Evolutionary conservation across 192 early-diverging fungal genomes (phyloP).

Genomic region (Linnemannia hyalina): DNA sequence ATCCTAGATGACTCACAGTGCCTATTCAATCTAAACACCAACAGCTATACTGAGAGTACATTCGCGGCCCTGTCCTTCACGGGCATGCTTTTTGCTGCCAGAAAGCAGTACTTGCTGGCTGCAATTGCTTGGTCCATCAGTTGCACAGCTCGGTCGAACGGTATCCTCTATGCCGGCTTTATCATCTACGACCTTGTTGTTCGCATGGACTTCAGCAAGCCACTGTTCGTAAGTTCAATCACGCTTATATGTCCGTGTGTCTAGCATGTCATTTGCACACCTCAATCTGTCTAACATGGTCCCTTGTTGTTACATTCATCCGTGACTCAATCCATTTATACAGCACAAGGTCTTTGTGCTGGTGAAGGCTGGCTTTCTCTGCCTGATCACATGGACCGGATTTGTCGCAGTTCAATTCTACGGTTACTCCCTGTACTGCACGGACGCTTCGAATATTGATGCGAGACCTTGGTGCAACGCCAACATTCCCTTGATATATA

Average conservation of each 20-base stretch:
- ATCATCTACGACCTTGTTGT: constrained; percentile 80
- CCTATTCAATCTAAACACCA: no score
- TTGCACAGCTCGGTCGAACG: constrained; percentile 82
- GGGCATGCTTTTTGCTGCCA: constrained; percentile 73
- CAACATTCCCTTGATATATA: constrained; percentile 76
- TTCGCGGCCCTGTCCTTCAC: constrained; percentile 86
- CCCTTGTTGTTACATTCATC: no score
- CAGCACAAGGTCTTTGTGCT: constrained; percentile 25
- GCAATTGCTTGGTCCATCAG: constrained; percentile 75
- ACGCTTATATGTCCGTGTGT: not conserved
- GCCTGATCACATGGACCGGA: constrained; percentile 62
- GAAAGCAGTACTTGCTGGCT: constrained; percentile 66
- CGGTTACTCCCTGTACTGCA: constrained; percentile 75
- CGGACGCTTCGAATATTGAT: constrained; percentile 15
- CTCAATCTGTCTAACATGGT: no score
- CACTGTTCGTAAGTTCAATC: constrained; percentile 14
- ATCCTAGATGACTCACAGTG: no score
- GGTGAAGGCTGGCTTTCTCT: constrained; percentile 32
- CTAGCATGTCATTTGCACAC: not conserved
- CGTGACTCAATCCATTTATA: not conserved
- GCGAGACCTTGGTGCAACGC: constrained; percentile 77
- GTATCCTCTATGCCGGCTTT: constrained; percentile 84
- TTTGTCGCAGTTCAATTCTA: constrained; percentile 75
- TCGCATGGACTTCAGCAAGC: constrained; percentile 22
- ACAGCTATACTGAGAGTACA: constrained; percentile 85